Evolutionary conservation across 2,329 filamentous ascomycete species (phyloP).

Genomic region (Ascocoryne sarcoides): DNA sequence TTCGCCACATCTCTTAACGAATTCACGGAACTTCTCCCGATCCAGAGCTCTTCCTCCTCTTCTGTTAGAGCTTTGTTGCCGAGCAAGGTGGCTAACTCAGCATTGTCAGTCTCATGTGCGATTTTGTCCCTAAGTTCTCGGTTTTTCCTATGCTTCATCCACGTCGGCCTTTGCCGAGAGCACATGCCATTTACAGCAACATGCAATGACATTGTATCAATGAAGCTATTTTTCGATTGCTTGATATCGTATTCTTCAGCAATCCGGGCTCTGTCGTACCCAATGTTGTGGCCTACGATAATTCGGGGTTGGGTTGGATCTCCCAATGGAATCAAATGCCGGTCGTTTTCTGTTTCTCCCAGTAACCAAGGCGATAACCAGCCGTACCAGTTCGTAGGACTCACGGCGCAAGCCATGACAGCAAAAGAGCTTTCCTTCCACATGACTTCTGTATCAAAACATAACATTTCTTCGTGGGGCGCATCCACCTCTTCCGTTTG

Average conservation of each 20-base stretch:
- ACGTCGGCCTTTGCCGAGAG: slow-evolving; percentile 87
- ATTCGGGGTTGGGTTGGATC: slow-evolving; percentile 65
- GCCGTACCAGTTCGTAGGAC: slow-evolving; percentile 87
- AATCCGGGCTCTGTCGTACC: slow-evolving; percentile 84
- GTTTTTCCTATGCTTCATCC: slow-evolving; percentile 95
- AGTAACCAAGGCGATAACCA: slow-evolving; percentile 96
- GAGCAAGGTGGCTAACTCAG: slow-evolving; percentile 63
- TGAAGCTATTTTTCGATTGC: slow-evolving; percentile 76
- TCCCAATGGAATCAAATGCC: slow-evolving; percentile 81
- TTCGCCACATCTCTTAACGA: slow-evolving; percentile 92
- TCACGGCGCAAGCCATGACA: slow-evolving; percentile 92
- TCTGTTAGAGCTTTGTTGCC: slow-evolving; percentile 59
- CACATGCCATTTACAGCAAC: slow-evolving; percentile 99
- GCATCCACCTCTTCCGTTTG: slow-evolving; percentile 61
- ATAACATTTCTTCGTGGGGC: slow-evolving; percentile 73
- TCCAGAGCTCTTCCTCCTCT: slow-evolving; percentile 93
- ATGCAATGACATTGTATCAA: slow-evolving; percentile 97
- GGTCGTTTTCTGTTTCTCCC: slow-evolving; percentile 66
- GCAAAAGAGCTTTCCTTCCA: slow-evolving; percentile 89
- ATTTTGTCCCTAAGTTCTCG: slow-evolving; percentile 75
- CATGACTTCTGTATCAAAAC: slow-evolving; percentile 95
- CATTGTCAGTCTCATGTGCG: slow-evolving; percentile 58
- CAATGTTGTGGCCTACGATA: slow-evolving; percentile 89
- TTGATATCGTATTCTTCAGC: slow-evolving; percentile 79
- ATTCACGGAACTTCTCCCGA: slow-evolving; percentile 89